Conservation (phyloP, 2,329 filamentous ascomycete species). For the Fusarium sp. region DNA sequence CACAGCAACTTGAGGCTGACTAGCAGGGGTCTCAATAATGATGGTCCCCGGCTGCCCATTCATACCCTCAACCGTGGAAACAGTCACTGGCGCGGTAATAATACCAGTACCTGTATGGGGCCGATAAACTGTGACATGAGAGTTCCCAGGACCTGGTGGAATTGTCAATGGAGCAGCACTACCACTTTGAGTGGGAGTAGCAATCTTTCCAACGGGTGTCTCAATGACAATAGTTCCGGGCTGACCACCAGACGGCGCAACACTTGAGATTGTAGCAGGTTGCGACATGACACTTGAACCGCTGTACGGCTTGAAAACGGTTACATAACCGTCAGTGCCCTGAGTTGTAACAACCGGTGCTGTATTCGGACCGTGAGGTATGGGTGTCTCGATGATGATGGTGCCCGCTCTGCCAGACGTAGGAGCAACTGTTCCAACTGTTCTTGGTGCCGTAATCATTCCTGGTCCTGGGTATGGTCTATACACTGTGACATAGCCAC, state of each 20-base stretch:
- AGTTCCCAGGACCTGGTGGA: background rate
- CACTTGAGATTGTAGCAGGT: constrained; percentile 10
- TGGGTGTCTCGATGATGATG: constrained; percentile 29
- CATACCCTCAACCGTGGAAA: background rate
- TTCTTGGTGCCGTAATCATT: constrained; percentile 24
- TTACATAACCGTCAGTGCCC: constrained; percentile 15
- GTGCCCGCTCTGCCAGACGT: constrained; percentile 14
- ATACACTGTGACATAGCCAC: constrained; percentile 26
- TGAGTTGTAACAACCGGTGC: background rate
- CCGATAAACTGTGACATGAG: background rate
- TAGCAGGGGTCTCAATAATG: background rate
- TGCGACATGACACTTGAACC: constrained; percentile 5
- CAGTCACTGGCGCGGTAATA: constrained; percentile 1
- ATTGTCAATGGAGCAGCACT: background rate
- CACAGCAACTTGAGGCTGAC: background rate
- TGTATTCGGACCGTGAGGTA: background rate
- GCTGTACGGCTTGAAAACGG: constrained; percentile 16
- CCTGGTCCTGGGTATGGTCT: constrained; percentile 28
- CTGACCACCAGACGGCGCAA: constrained; percentile 9
- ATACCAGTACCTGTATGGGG: background rate
- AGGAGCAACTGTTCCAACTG: constrained; percentile 18
- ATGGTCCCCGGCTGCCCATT: background rate
- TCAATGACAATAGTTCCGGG: constrained; percentile 27
- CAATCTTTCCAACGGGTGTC: constrained; percentile 1
- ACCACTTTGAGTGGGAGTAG: background rate